Base-by-base conservation (phyloP, 1,284 basidiomycete genomes). In the Testicularia cyperi region DNA sequence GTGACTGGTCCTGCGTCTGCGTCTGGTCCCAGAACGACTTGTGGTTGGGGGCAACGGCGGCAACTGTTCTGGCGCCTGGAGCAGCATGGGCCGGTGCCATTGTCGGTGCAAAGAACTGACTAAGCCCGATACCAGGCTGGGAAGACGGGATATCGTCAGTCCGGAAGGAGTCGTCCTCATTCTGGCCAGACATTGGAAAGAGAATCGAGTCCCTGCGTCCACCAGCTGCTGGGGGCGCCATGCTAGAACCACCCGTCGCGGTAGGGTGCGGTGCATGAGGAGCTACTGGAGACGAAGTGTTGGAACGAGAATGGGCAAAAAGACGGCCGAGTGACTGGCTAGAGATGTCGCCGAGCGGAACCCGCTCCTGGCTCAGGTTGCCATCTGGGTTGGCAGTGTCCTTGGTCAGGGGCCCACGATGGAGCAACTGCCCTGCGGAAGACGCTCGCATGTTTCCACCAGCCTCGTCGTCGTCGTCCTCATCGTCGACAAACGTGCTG, bases 101-200 rank as follows among this genome's bases (percentile, higher is more conserved):
- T 14, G 63, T 69, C 7, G 66, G 48, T 35, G 43, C 63, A 24
- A 66, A 66, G 64, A 66, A 69, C 24, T 48, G 55, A 21, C 66
- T 53, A 1, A 68, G 53, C 18, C 62, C 63, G n/a, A 25, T 35
- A 6, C 33, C 64, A 30, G 47, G 44, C 18, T 56, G 40, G n/a
- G 51, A 55, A 6, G n/a, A n/a, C n/a, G 52, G 52, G n/a, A 62
- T 56, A 27, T 62, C 58, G 28, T 56, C 52, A 27, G 55, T 61
- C 5, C 57, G 46, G 51, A 61, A 61, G 12, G 57, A 61, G 8
- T 60, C 63, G 23, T 53, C 51, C 15, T 62, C 53, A 9, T 51
- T 34, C 10, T 51, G 48, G 9, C 39, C 53, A 2, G 26, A n/a
- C 25, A 22, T 30, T 13, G 51, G 40, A 18, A 54, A 34, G 29